Conservation (phyloP, 2,329 filamentous ascomycete genomes). For the Bipolaris cookei region DNA sequence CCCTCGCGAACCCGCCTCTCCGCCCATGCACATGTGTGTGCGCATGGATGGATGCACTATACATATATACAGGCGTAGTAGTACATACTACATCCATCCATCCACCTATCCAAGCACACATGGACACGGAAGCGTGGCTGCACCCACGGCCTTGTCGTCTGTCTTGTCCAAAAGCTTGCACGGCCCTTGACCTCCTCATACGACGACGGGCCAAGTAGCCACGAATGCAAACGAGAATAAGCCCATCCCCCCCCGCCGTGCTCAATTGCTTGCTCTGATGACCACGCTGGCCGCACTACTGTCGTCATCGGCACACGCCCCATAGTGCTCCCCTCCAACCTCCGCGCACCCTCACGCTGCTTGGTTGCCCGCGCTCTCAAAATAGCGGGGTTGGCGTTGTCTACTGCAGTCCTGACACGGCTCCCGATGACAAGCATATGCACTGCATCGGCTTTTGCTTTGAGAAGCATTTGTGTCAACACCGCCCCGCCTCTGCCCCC, state of each 20-base stretch:
- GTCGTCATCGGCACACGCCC: slow-evolving; percentile 13
- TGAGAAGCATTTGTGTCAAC: slow-evolving; percentile 9
- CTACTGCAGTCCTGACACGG: slow-evolving; percentile 10
- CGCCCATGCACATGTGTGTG: neutral
- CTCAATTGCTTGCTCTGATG: slow-evolving; percentile 2
- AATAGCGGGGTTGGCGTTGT: slow-evolving; percentile 19
- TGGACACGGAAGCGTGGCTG: neutral
- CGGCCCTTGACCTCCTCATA: slow-evolving; percentile 22
- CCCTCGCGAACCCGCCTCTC: slow-evolving; percentile 1
- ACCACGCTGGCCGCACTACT: slow-evolving; percentile 2
- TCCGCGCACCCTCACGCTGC: neutral
- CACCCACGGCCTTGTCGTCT: neutral
- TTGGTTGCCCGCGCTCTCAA: neutral
- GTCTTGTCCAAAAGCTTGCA: slow-evolving; percentile 20
- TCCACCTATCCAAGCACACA: neutral
- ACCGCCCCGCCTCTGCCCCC: neutral
- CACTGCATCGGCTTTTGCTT: slow-evolving; percentile 9
- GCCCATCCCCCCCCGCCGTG: slow-evolving; percentile 2
- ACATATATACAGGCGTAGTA: no score
- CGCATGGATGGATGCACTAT: neutral
- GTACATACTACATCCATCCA: no score
- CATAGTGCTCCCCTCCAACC: neutral
- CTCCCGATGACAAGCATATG: slow-evolving; percentile 8
- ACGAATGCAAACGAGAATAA: slow-evolving; percentile 7
- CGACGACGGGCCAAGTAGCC: slow-evolving; percentile 15